These are phyloP conservation scores for Paramyrothecium sp. DNA, from an alignment of 2,329 filamentous ascomycete genomes.

Conservation along the genomic window DNA sequence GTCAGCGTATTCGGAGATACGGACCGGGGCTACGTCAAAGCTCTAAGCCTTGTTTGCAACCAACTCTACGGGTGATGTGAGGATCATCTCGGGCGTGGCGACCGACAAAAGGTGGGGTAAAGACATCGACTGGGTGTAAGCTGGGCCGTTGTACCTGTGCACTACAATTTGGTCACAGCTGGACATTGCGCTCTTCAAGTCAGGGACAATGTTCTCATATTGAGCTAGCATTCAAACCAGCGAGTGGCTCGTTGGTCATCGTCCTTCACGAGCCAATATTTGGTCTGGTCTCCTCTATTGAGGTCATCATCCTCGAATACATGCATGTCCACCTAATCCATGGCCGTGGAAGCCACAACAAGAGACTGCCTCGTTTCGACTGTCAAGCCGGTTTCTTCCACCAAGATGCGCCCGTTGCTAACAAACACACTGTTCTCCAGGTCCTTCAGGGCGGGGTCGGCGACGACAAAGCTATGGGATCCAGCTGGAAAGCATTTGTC, in stretches of 20 bases:
- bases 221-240: background rate
- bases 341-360: background rate
- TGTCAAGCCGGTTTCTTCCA: background rate
- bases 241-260: too few relatives aligned
- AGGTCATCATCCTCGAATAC: background rate
- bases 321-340: background rate
- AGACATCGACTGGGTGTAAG: background rate
- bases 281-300: background rate
- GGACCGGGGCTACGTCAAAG: background rate
- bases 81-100: background rate
- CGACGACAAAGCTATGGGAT: background rate
- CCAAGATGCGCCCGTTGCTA: background rate
- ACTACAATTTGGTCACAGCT: background rate
- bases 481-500: background rate
- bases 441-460: background rate
- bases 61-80: background rate
- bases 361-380: background rate
- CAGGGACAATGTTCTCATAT: background rate
- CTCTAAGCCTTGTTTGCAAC: background rate
- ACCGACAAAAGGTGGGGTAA: background rate
- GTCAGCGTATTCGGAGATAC: background rate
- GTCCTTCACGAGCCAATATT: too few relatives aligned
- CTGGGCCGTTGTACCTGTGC: background rate
- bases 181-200: background rate
- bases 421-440: background rate